These are phyloP conservation scores for Vigna hirtella DNA, from an alignment of 306 rosid species.

Conservation along the genomic window DNA sequence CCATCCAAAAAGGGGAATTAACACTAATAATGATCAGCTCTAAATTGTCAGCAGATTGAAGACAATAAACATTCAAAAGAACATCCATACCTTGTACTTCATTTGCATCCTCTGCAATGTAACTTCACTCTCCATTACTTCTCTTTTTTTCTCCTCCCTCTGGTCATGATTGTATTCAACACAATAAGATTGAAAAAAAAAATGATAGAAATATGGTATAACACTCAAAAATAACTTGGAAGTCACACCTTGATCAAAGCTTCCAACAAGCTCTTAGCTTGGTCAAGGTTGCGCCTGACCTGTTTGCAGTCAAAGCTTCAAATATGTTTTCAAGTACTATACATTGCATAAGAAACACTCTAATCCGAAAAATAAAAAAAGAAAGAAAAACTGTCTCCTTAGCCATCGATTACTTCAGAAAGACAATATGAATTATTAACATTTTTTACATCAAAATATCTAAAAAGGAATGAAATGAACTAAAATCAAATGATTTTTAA, in stretches of 20 bases:
- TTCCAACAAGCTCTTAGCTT: constrained; percentile 91
- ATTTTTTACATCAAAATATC: not conserved
- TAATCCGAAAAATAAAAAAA: constrained; percentile 9
- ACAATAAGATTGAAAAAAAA: constrained; percentile 38
- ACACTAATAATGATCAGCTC: constrained; percentile 4
- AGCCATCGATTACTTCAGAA: constrained; percentile 17
- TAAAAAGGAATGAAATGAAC: constrained; percentile 4
- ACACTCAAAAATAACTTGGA: constrained; percentile 27
- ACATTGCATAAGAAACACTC: constrained; percentile 19
- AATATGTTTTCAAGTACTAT: constrained; percentile 16
- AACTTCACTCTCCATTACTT: constrained; percentile 93
- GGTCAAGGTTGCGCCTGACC: constrained; percentile 99
- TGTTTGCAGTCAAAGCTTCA: constrained; percentile 45
- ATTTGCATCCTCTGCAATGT: constrained; percentile 89
- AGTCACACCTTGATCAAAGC: constrained; percentile 83
- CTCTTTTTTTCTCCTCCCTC: constrained; percentile 95
- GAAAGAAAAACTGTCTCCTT: not conserved
- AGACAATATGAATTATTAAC: constrained; percentile 18
- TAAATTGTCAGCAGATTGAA: not conserved
- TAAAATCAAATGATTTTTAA: constrained; percentile 10
- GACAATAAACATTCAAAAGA: constrained; percentile 29
- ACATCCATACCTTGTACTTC: constrained; percentile 80
- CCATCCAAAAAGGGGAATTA: constrained; percentile 11
- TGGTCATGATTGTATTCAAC: constrained; percentile 53
- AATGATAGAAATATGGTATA: constrained; percentile 24